Evolutionary conservation across 2,329 filamentous ascomycete genomes (phyloP).

Genomic region (Coniochaeta prunicola): DNA sequence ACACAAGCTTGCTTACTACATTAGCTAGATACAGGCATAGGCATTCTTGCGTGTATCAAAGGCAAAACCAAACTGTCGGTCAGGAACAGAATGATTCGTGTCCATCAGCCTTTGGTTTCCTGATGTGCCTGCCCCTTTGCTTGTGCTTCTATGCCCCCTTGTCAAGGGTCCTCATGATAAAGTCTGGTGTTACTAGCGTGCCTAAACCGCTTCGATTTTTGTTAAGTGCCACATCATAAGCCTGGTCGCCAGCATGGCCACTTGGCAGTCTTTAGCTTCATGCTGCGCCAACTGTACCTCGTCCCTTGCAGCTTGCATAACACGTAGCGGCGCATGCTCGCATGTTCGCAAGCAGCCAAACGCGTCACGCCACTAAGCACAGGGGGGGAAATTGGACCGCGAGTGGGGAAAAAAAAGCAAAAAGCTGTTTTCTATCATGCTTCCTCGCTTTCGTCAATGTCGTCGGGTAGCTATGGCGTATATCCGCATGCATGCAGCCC

Average conservation of each 20-base stretch:
- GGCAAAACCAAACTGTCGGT: background rate
- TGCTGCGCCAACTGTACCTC: conserved; percentile 2
- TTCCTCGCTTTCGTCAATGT: background rate
- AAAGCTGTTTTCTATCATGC: background rate
- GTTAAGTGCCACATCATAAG: background rate
- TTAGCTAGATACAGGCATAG: no score
- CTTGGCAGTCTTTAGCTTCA: background rate
- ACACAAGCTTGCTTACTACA: background rate
- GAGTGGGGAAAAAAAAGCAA: background rate
- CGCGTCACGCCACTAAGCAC: background rate
- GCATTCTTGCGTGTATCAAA: background rate
- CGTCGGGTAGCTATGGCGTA: background rate
- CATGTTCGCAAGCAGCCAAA: background rate
- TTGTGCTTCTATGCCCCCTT: background rate
- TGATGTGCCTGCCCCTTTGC: background rate
- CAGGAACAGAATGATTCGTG: background rate
- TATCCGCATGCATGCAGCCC: background rate
- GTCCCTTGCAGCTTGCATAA: conserved; percentile 18
- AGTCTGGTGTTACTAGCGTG: background rate
- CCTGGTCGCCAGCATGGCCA: background rate
- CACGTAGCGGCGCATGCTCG: conserved; percentile 9
- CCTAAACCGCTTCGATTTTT: no score
- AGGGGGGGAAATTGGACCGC: background rate
- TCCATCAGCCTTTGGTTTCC: background rate
- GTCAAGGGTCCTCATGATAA: background rate